Evolutionary conservation across 202 grass and related monocot species (phyloP).

Genomic region (Setaria italica): DNA sequence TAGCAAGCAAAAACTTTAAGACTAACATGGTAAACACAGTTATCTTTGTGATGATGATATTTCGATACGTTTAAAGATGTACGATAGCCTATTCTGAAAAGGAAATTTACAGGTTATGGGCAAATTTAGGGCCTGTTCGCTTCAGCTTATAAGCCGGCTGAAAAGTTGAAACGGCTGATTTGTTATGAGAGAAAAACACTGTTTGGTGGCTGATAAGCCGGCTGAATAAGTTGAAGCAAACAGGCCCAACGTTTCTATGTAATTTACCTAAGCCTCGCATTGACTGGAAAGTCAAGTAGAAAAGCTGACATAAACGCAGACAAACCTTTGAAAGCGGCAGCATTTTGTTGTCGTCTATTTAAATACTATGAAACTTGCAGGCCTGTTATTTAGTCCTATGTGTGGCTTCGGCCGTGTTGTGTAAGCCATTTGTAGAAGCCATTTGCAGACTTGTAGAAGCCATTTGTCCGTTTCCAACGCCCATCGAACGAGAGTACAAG

Average conservation of each 20-base stretch:
- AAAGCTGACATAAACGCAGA: neutral
- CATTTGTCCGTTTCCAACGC: neutral
- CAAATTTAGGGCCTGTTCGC: too few relatives aligned
- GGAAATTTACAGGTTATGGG: neutral
- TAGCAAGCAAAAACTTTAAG: neutral
- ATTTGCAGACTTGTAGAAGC: conserved; percentile 25
- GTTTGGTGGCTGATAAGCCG: too few relatives aligned
- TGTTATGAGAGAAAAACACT: too few relatives aligned
- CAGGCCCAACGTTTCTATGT: neutral
- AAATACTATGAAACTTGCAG: neutral
- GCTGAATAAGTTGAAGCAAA: too few relatives aligned
- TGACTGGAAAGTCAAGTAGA: neutral
- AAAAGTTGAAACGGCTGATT: too few relatives aligned
- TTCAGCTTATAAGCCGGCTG: too few relatives aligned
- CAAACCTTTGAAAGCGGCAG: conserved; percentile 4
- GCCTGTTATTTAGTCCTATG: neutral
- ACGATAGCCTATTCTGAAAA: neutral
- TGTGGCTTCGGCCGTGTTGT: neutral
- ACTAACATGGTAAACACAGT: too few relatives aligned
- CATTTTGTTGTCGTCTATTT: neutral
- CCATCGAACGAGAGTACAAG: neutral
- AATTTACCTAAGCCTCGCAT: neutral
- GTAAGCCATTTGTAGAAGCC: conserved; percentile 9
- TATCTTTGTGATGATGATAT: neutral
- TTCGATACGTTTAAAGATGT: neutral